Base-by-base conservation (phyloP, 2,329 filamentous ascomycete genomes). In the Chaetoscypha palmicola region DNA sequence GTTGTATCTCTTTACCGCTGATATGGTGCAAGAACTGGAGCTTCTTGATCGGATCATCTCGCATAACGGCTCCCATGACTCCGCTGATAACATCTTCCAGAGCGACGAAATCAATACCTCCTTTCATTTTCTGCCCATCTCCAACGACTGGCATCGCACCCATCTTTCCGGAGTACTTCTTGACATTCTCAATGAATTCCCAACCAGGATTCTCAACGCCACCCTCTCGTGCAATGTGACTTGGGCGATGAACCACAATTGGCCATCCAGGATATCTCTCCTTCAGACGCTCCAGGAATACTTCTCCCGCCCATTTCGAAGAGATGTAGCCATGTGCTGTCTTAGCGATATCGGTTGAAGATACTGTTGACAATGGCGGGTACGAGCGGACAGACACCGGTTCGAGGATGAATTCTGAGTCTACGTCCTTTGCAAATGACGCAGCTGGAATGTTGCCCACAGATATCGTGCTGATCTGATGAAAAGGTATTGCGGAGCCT, bases 291-390 rank as follows among this genome's bases (percentile, higher is more conserved):
- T 64, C 62, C 1, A 66, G 55, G 38, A 59, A 52, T 0, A 39
- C 31, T 48, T 68, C 65, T 38, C 52, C 54, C 0, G 55, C 62
- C 64, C 63, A 66, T 38, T 64, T 64, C 0, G 56, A 47, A 0
- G 62, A 52, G 2, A 52, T 41, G 33, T 65, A 66, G 10, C 65
- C 65, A 12, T 63, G 44, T 22, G 52, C 20, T 7, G 16, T 9
- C 3, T 12, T 7, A 16, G 38, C 21, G 17, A 26, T 11, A 26
- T 12, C n/a, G 4, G 3, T 19, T 19, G 17, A 19, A 7, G 30
- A 41, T 14, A 41, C 17, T 8, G 22, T 33, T 17, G n/a, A n/a
- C 9, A 41, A 36, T 14, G 8, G 30, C 24, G 24, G 30, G 5
- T 36, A 7, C 34, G 19, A 36, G 7, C 31, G 7, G 11, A 33